These are phyloP conservation scores for Petasospora fabianii DNA, from an alignment of 1,139 yeast species.

Conservation along the genomic window DNA sequence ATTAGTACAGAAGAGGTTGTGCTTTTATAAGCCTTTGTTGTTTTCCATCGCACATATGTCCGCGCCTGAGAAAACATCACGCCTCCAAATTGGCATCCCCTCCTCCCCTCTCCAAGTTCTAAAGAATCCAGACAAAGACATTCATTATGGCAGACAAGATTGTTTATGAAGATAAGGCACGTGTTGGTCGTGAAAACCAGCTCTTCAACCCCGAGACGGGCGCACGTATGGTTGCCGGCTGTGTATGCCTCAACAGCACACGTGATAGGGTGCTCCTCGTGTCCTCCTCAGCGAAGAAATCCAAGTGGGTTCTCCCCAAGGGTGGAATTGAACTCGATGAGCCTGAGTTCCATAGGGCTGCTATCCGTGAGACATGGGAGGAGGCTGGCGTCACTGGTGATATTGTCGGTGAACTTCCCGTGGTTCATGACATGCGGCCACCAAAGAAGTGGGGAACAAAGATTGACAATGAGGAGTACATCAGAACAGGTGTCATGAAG, in stretches of 20 bases:
- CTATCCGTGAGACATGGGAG: slow-evolving; percentile 94
- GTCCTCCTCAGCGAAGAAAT: slow-evolving; percentile 61
- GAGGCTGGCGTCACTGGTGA: slow-evolving; percentile 87
- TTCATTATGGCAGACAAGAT: neutral
- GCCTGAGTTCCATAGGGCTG: slow-evolving; percentile 39
- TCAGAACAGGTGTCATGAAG: slow-evolving; percentile 24
- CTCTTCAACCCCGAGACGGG: slow-evolving; percentile 54
- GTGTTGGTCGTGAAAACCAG: slow-evolving; percentile 25
- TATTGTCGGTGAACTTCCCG: slow-evolving; percentile 52
- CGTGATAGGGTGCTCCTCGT: slow-evolving; percentile 69
- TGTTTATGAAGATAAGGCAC: slow-evolving; percentile 14
- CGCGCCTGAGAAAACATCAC: too few relatives aligned
- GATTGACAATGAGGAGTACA: slow-evolving; percentile 27
- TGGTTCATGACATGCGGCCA: slow-evolving; percentile 67
- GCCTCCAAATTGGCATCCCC: too few relatives aligned
- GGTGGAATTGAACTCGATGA: slow-evolving; percentile 96
- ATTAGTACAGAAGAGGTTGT: too few relatives aligned
- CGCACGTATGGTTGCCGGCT: slow-evolving; percentile 86
- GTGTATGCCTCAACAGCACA: slow-evolving; percentile 62
- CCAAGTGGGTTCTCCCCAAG: slow-evolving; percentile 86
- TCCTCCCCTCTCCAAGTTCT: too few relatives aligned
- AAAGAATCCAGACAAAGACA: neutral
- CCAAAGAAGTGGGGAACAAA: slow-evolving; percentile 47
- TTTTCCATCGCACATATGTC: too few relatives aligned
- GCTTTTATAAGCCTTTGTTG: too few relatives aligned